Base-by-base conservation (phyloP, 768 basidiomycete species). In the Podaxis rugospora region DNA sequence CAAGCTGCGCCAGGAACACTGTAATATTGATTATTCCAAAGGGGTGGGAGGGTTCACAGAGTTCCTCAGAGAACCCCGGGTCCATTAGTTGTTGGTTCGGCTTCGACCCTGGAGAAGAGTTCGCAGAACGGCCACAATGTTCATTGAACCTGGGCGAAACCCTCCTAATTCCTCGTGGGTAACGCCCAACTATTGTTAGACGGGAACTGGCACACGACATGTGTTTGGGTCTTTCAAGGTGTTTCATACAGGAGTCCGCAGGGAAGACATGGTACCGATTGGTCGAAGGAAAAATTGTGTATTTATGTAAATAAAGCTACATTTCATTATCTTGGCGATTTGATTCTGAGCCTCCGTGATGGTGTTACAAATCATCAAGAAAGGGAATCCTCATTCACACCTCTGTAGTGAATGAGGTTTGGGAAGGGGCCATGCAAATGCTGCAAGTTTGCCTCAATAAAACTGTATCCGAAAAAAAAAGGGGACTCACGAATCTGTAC, bases 391-490 rank as follows among this genome's bases (percentile, higher is more conserved):
- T 61, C 65, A n/a, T 73, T 62, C 9, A 70, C 73, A 25, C 81
- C 82, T 61, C 67, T 69, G 62, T 82, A 83, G 53, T 81, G 78
- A 57, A 85, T 76, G 39, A 85, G 73, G 65, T 85, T 85, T 9
- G 80, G 79, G 67, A 84, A 83, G 1, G 80, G 81, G 4, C 76
- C 77, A 55, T 84, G 80, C 28, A 84, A 71, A 67, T 84, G 82
- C 83, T 85, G 62, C 25, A 49, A 23, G 11, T 54, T 5, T 44
- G 39, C 61, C 21, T 59, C 36, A 35, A 16, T 46, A 14, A 21
- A 27, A 32, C 21, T 25, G 28, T 5, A 23, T 36, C 50, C 7
- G 39, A 36, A 3, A 7, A 44, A 35, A 53, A 37, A 40, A 51
- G 55, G 47, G 57, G 5, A 77, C 82, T 75, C 65, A 84, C 83